Percentiles rank a stretch among this genome's conserved stretches.
These are phyloP conservation scores for Phytophthora cryptogea DNA, from an alignment of 352 stramenopile species.

Conservation along the genomic window DNA sequence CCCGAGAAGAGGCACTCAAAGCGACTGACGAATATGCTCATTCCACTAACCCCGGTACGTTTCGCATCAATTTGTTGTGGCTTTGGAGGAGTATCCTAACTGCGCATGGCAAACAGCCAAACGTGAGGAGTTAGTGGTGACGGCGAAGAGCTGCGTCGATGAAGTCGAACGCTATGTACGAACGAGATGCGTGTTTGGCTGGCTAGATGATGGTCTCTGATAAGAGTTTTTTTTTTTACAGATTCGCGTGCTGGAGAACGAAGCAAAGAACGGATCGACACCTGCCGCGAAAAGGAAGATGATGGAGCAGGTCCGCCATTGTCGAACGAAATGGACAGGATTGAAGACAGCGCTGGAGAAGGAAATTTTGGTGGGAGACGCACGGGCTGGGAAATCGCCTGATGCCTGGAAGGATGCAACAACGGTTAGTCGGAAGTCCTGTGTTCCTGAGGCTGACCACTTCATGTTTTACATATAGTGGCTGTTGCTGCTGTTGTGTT, in stretches of 20 bases:
- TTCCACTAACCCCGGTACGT: constrained; percentile 32
- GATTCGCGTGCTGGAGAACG: constrained; percentile 70
- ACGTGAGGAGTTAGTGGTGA: constrained; percentile 53
- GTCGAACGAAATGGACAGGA: constrained; percentile 47
- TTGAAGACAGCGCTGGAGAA: constrained; percentile 66
- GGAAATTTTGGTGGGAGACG: constrained; percentile 54
- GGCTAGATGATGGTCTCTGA: constrained; percentile 5
- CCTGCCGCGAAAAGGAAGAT: constrained; percentile 46
- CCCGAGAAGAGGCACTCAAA: constrained; percentile 49
- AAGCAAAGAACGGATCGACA: constrained; percentile 42
- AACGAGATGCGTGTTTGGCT: not conserved
- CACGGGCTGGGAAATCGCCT: constrained; percentile 29
- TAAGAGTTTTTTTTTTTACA: constrained; percentile 17
- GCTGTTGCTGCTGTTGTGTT: not conserved
- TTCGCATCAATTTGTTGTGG: not conserved
- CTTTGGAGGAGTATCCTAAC: not conserved
- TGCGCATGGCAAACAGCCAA: constrained; percentile 10
- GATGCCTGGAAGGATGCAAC: constrained; percentile 29
- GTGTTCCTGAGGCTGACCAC: not conserved
- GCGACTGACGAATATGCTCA: constrained; percentile 53
- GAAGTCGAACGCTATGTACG: constrained; percentile 81
- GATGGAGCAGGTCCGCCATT: constrained; percentile 51
- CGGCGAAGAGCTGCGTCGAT: constrained; percentile 50
- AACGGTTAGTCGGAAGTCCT: constrained; percentile 12
- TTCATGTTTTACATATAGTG: not conserved